A percentile compares a stretch with the other conserved stretches of the same genome.
These are phyloP conservation scores for Termitomyces sp. DNA, from an alignment of 768 basidiomycete species.

Conservation along the genomic window DNA sequence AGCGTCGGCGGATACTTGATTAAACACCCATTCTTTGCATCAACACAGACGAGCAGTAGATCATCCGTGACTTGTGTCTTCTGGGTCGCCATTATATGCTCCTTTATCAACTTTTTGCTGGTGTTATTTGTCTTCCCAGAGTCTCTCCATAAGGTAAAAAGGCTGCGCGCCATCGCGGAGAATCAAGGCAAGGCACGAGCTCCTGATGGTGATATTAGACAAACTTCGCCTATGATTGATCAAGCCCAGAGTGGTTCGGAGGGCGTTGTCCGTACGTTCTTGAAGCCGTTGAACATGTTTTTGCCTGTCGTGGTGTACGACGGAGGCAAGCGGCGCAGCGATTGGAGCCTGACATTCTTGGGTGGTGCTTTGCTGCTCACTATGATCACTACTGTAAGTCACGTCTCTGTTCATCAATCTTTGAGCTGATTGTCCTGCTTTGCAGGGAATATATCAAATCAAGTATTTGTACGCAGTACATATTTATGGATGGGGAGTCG, in stretches of 20 bases:
- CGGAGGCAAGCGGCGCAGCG: slow-evolving; percentile 40
- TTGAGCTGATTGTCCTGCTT: background rate
- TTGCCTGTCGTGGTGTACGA: slow-evolving; percentile 50
- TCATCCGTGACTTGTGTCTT: slow-evolving; percentile 41
- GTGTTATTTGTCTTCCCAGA: slow-evolving; percentile 69
- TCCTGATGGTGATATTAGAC: slow-evolving; percentile 11
- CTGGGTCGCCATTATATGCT: slow-evolving; percentile 37
- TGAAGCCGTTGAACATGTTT: slow-evolving; percentile 68
- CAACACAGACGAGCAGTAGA: slow-evolving; percentile 9
- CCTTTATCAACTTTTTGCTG: slow-evolving; percentile 52
- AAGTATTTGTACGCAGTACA: slow-evolving; percentile 81
- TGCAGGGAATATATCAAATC: slow-evolving; percentile 68
- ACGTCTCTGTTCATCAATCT: background rate
- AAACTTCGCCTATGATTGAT: slow-evolving; percentile 12
- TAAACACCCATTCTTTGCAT: slow-evolving; percentile 25
- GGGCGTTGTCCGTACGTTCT: slow-evolving; percentile 31
- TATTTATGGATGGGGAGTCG: slow-evolving; percentile 65
- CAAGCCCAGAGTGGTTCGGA: background rate
- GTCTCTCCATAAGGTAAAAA: slow-evolving; percentile 42
- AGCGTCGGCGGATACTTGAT: slow-evolving; percentile 59
- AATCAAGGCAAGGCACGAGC: slow-evolving; percentile 16
- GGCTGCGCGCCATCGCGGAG: slow-evolving; percentile 24
- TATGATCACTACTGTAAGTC: slow-evolving; percentile 60
- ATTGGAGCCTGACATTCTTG: slow-evolving; percentile 79
- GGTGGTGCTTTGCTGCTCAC: slow-evolving; percentile 56